Percentiles rank a stretch among this genome's conserved stretches.
Conservation (phyloP, 2,329 filamentous ascomycete genomes). For the Fulvia fulva region DNA sequence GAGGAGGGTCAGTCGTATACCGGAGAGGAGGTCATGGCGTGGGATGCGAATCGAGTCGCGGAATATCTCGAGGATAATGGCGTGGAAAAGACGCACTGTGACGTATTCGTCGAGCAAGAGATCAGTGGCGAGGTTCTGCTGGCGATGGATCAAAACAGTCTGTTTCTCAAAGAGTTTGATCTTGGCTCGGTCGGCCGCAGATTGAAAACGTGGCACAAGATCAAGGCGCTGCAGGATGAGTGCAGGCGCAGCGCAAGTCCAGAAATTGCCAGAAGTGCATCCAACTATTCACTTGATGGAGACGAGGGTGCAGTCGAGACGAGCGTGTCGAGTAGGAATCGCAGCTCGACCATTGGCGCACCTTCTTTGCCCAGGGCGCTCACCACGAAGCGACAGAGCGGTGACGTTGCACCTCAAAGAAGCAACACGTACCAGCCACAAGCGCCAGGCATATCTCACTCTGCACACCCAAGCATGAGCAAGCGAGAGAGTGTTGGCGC, state of each 20-base stretch:
- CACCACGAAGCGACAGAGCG: slow-evolving; percentile 20
- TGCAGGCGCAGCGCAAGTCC: slow-evolving; percentile 58
- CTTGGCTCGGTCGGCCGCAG: slow-evolving; percentile 84
- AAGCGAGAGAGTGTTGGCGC: slow-evolving; percentile 27
- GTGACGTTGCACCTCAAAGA: slow-evolving; percentile 9
- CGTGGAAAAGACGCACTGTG: slow-evolving; percentile 84
- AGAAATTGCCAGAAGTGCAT: slow-evolving; percentile 33
- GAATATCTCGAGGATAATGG: slow-evolving; percentile 82
- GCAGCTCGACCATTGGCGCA: slow-evolving; percentile 41
- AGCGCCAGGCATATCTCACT: slow-evolving; percentile 8
- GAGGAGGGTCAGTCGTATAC: slow-evolving; percentile 73
- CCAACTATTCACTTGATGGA: slow-evolving; percentile 40
- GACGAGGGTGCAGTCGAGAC: slow-evolving; percentile 36
- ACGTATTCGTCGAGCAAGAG: slow-evolving; percentile 92
- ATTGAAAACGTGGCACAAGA: slow-evolving; percentile 94
- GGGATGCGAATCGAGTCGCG: slow-evolving; percentile 78
- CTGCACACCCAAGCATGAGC: slow-evolving; percentile 34
- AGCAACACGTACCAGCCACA: slow-evolving; percentile 13
- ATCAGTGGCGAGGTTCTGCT: slow-evolving; percentile 90
- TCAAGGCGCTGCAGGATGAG: slow-evolving; percentile 86
- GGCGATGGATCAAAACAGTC: slow-evolving; percentile 89
- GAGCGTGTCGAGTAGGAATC: slow-evolving; percentile 43
- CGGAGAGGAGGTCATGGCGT: slow-evolving; percentile 69
- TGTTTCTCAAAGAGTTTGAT: slow-evolving; percentile 94
- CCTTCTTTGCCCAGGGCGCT: slow-evolving; percentile 18